Conservation (phyloP, 306 rosid species). For the Trifolium fragiferum region DNA sequence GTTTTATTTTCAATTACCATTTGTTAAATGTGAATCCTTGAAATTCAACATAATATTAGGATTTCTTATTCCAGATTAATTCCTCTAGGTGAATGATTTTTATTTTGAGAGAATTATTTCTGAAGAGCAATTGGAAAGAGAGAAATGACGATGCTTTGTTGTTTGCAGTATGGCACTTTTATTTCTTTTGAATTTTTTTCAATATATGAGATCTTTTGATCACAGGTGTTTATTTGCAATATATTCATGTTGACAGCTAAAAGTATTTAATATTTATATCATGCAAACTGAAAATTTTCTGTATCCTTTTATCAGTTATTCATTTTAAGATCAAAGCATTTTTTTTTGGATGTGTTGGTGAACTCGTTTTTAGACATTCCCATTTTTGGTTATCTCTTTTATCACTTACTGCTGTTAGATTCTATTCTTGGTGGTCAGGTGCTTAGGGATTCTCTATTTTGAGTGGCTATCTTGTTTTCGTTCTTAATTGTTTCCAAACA, state of each 20-base stretch:
- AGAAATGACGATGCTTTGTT: slow-evolving; percentile 19
- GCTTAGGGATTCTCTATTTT: slow-evolving; percentile 34
- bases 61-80: slow-evolving; percentile 20
- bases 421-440: slow-evolving; percentile 40
- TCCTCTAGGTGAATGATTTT: slow-evolving; percentile 23
- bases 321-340: slow-evolving; percentile 12
- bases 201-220: not conserved
- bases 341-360: slow-evolving; percentile 16
- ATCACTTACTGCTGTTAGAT: slow-evolving; percentile 28
- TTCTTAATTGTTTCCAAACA: slow-evolving; percentile 33
- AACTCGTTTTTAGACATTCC: slow-evolving; percentile 23
- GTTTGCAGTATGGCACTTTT: not conserved
- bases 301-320: slow-evolving; percentile 25
- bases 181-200: not conserved
- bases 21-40: slow-evolving; percentile 27
- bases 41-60: slow-evolving; percentile 12
- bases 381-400: slow-evolving; percentile 28
- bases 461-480: slow-evolving; percentile 25
- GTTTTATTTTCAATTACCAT: slow-evolving; percentile 18
- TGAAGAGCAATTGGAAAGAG: slow-evolving; percentile 13
- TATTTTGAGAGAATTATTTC: slow-evolving; percentile 18
- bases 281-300: slow-evolving; percentile 7
- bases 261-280: slow-evolving; percentile 20
- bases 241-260: slow-evolving; percentile 26
- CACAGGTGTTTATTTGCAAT: slow-evolving; percentile 16